phyloP scores from a whole-genome alignment of 495 filamentous ascomycete species.

The Tirmania nivea region DNA sequence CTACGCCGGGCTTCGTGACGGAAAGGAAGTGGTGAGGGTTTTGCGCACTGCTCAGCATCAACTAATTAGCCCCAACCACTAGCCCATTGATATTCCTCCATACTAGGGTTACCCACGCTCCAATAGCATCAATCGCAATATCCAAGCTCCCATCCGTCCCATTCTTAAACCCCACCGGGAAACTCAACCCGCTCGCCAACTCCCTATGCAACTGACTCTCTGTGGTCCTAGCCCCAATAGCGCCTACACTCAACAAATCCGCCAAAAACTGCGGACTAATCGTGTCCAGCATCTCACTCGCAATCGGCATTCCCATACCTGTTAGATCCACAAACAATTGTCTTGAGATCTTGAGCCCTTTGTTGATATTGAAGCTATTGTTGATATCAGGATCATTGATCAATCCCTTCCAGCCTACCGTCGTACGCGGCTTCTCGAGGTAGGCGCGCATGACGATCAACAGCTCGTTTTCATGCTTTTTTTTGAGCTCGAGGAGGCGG shows the following conservation, averaged over 20 bases:
- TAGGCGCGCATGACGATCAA: constrained; percentile 96
- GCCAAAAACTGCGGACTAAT: constrained; percentile 96
- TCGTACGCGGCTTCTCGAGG: constrained; percentile 96
- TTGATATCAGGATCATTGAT: constrained; percentile 99
- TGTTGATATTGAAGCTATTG: constrained; percentile 97
- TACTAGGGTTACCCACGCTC: constrained; percentile 27
- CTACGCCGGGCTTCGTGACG: constrained; percentile 91
- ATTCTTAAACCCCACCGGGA: constrained; percentile 99
- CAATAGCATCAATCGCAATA: constrained; percentile 91
- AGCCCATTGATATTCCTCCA: background rate
- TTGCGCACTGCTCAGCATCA: constrained; percentile 29
- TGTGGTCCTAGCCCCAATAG: constrained; percentile 85
- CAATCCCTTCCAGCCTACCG: constrained; percentile 96
- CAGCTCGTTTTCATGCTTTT: constrained; percentile 75
- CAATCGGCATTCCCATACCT: constrained; percentile 87
- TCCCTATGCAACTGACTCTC: constrained; percentile 92
- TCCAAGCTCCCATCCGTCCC: constrained; percentile 82
- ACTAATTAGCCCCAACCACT: background rate
- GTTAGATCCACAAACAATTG: constrained; percentile 93
- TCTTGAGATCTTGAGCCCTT: constrained; percentile 67
- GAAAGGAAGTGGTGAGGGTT: constrained; percentile 96
- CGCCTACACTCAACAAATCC: constrained; percentile 79
- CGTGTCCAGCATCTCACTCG: constrained; percentile 95
- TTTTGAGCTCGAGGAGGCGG: constrained; percentile 54
- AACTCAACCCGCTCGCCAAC: constrained; percentile 76